Percentiles rank a stretch among this genome's conserved stretches.
Evolutionary conservation across 441 rosid genomes (phyloP).

Genomic region (Erodium chrysanthum): DNA sequence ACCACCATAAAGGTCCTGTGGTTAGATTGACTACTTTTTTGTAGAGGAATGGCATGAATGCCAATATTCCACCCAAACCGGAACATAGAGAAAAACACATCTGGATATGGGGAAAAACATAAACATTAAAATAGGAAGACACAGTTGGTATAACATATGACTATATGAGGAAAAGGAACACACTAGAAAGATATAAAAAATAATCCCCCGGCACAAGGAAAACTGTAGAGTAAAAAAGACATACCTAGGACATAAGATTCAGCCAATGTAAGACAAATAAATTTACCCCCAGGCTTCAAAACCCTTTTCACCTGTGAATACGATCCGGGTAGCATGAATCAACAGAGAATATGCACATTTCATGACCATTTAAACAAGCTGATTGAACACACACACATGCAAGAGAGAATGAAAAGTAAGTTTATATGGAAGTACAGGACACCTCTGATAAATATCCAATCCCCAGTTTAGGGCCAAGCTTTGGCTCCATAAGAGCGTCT

Average conservation of each 20-base stretch:
- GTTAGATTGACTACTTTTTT: conserved; percentile 33
- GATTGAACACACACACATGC: background rate
- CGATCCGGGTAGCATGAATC: conserved; percentile 12
- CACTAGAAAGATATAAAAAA: conserved; percentile 9
- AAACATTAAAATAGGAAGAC: background rate
- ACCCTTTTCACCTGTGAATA: conserved; percentile 65
- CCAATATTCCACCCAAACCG: conserved; percentile 75
- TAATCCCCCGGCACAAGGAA: background rate
- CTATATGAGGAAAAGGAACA: background rate
- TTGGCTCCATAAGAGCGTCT: conserved; percentile 96
- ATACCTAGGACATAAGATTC: conserved; percentile 89
- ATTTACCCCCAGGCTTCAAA: conserved; percentile 59
- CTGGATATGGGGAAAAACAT: conserved; percentile 29
- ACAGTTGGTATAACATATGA: too few species aligned
- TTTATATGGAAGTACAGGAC: conserved; percentile 8
- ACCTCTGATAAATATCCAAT: conserved; percentile 73
- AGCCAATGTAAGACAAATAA: conserved; percentile 70
- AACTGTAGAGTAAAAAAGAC: background rate
- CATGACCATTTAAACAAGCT: conserved; percentile 10
- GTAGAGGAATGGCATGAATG: conserved; percentile 47
- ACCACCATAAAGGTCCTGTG: conserved; percentile 70
- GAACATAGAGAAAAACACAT: conserved; percentile 65
- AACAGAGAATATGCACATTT: conserved; percentile 7
- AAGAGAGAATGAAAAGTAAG: background rate
- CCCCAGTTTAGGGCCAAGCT: conserved; percentile 62